Base-by-base conservation (phyloP, 305 asterid species). In the Solanum hybrid region DNA sequence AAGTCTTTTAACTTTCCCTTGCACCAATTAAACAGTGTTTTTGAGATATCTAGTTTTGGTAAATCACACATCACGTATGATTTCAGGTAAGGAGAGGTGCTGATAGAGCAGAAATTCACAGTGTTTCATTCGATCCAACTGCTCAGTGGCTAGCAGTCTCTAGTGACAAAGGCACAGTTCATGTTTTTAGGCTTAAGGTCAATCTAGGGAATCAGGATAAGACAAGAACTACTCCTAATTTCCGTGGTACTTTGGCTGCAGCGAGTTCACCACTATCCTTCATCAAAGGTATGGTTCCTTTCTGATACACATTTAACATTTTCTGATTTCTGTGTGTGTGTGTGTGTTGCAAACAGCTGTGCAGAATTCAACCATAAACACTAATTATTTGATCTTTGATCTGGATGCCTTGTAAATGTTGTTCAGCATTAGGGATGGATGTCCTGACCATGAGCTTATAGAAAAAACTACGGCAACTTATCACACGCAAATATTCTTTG, bases 111-210 rank as follows among this genome's bases (percentile, higher is more conserved):
- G 98, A 96, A 92, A 97, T 97, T 90, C 94, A 95, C 93, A 95
- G 97, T 93, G 91, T 97, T 87, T 96, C 99, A 27, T 97, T 97
- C 93, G 95, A 98, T 32, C 94, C 99, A 29, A 91, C 97, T 61
- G 91, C 95, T 75, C 95, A 96, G 91, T 97, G 99, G 99, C 92
- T 97, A 91, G 99, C 98, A 41, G 99, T 96, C 85, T 97, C 99
- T 13, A 97, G 99, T 92, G 98, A 95, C 91, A 96, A 95, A 94
- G 99, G 99, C 86, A 97, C 99, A 72, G 98, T 96, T 91, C 99
- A 97, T 93, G 98, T 96, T 89, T 97, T 97, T 88, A 91, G 95
- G 93, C 96, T 96, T 87, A 97, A 95, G 94, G 92, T 89, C 87
- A 92, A 92, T 90, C 86, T 94, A 65, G 97, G 93, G 88, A 96